phyloP scores from a whole-genome alignment of 495 filamentous ascomycete species.

The Penicillium mononematosum region DNA sequence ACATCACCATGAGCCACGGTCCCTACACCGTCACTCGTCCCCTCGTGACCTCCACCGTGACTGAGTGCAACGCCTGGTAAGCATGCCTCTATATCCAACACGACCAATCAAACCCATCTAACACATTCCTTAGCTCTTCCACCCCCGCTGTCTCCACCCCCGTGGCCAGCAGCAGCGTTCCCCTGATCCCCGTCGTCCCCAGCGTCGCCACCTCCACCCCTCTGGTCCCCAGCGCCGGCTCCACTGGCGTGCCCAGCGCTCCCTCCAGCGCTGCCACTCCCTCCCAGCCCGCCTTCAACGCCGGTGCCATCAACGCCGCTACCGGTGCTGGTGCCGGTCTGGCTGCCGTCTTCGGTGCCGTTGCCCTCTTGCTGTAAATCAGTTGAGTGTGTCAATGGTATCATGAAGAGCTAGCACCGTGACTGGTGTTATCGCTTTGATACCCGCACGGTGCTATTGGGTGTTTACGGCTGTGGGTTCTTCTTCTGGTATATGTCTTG shows the following conservation, averaged over 20 bases:
- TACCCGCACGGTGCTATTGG: slow-evolving; percentile 6
- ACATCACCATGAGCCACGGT: slow-evolving; percentile 68
- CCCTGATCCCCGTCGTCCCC: slow-evolving; percentile 52
- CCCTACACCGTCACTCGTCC: slow-evolving; percentile 67
- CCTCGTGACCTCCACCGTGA: slow-evolving; percentile 59
- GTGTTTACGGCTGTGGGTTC: slow-evolving; percentile 14
- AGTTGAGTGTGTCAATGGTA: slow-evolving; percentile 10
- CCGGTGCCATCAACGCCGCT: slow-evolving; percentile 49
- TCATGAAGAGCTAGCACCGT: slow-evolving; percentile 13
- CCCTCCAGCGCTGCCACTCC: slow-evolving; percentile 47
- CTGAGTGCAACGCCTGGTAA: slow-evolving; percentile 67
- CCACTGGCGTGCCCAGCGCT: slow-evolving; percentile 36
- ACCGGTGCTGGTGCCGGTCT: slow-evolving; percentile 65
- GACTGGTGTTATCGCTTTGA: background rate
- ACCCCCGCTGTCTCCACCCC: background rate
- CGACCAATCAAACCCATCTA: slow-evolving; percentile 11
- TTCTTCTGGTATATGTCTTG: slow-evolving; percentile 26
- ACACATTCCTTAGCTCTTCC: slow-evolving; percentile 23
- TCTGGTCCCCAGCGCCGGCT: slow-evolving; percentile 6
- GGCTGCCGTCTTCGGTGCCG: slow-evolving; percentile 71
- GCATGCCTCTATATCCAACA: background rate
- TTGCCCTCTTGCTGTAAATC: slow-evolving; percentile 73
- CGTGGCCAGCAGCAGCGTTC: slow-evolving; percentile 7
- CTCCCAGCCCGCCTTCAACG: slow-evolving; percentile 46
- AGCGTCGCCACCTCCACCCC: slow-evolving; percentile 14